phyloP scores from a whole-genome alignment of 768 basidiomycete species.

The Agrocybe pediades region DNA sequence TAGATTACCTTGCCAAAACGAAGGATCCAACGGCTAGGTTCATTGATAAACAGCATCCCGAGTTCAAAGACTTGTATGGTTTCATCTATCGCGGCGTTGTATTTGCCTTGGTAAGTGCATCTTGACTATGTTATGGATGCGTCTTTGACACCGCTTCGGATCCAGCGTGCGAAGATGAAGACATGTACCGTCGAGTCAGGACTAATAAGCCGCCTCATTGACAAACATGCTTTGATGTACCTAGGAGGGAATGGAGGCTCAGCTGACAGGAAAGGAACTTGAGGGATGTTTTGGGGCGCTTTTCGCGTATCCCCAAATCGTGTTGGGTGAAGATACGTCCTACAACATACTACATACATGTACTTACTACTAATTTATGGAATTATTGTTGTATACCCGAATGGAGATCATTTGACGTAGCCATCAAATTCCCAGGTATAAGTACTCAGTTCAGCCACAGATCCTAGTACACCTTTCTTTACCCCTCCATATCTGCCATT shows the following conservation, averaged over 20 bases:
- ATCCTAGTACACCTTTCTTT: not conserved
- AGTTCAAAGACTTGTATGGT: constrained; percentile 52
- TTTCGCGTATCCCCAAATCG: not conserved
- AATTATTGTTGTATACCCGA: not conserved
- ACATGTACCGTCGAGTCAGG: constrained; percentile 33
- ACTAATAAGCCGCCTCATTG: constrained; percentile 39
- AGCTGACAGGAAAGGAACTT: constrained; percentile 7
- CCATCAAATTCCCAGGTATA: constrained; percentile 21
- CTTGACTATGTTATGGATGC: not conserved
- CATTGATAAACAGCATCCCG: constrained; percentile 47
- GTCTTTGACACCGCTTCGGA: constrained; percentile 4
- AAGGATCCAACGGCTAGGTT: constrained; percentile 35
- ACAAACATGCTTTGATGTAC: constrained; percentile 49
- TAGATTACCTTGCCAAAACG: constrained; percentile 39
- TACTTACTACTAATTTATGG: not conserved
- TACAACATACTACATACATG: not conserved
- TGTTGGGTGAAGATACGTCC: not conserved
- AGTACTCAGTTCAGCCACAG: constrained; percentile 16
- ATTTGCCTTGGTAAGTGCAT: constrained; percentile 48
- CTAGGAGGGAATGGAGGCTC: constrained; percentile 31
- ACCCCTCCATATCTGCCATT: not conserved
- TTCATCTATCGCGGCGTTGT: constrained; percentile 48
- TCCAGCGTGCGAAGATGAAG: constrained; percentile 45
- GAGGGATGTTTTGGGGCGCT: not conserved
- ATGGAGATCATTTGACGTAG: not conserved